Evolutionary conservation across 108 stramenopile species (phyloP).

Genomic region (Cylindrotheca closterium): DNA sequence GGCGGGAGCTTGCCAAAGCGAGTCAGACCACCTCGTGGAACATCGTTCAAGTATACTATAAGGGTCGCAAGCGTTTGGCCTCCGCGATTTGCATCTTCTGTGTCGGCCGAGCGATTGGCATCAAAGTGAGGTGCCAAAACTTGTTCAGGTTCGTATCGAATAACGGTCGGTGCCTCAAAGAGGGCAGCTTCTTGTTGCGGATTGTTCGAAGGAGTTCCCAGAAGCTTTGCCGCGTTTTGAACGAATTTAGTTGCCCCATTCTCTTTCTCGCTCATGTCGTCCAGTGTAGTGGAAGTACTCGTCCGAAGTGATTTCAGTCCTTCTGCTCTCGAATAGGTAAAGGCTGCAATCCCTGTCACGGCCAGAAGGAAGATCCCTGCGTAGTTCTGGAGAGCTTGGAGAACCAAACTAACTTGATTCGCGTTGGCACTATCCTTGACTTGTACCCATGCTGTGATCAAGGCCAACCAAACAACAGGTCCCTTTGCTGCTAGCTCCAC

Average conservation of each 20-base stretch:
- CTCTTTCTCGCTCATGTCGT: constrained; percentile 39
- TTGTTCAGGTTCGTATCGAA: constrained; percentile 71
- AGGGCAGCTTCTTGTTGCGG: constrained; percentile 38
- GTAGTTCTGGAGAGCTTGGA: constrained; percentile 67
- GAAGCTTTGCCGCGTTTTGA: constrained; percentile 44
- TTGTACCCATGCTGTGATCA: constrained; percentile 62
- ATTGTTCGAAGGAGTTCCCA: constrained; percentile 14
- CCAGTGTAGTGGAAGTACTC: constrained; percentile 69
- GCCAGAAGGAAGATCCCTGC: constrained; percentile 45
- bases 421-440: constrained; percentile 26
- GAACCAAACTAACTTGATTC: constrained; percentile 42
- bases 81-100: constrained; percentile 76
- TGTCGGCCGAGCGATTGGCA: constrained; percentile 69
- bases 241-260: constrained; percentile 59
- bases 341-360: constrained; percentile 38
- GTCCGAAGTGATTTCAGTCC: constrained; percentile 59
- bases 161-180: constrained; percentile 78
- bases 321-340: constrained; percentile 51
- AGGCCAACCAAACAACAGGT: constrained; percentile 69
- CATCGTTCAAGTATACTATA: constrained; percentile 82
- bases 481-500: constrained; percentile 66
- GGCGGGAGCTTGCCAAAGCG: constrained; percentile 59
- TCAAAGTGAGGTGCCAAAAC: constrained; percentile 76
- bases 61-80: constrained; percentile 80
- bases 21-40: constrained; percentile 70